A percentile compares a stretch with the other conserved stretches of the same genome.
Conservation (phyloP, 805 yeast species). For the Kodamaea kaohsiungensis region DNA sequence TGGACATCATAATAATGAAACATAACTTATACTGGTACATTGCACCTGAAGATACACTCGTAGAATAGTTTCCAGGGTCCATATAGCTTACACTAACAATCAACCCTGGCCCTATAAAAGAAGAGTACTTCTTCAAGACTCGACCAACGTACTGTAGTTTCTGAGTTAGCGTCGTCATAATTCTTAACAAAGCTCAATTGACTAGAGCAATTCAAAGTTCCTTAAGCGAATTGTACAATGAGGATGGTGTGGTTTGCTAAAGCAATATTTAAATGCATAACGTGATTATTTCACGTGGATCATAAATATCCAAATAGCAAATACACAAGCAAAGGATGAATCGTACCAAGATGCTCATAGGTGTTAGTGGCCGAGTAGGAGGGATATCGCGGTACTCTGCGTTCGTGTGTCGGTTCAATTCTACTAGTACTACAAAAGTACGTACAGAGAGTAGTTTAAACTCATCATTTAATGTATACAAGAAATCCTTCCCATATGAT, state of each 20-base stretch:
- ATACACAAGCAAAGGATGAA: background rate
- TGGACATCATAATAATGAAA: conserved; percentile 74
- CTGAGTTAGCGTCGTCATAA: background rate
- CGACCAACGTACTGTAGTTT: background rate
- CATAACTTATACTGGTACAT: conserved; percentile 70
- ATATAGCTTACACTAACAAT: conserved; percentile 88
- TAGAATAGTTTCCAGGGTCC: conserved; percentile 93
- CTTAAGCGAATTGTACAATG: background rate
- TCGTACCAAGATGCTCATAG: background rate
- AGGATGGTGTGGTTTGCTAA: background rate
- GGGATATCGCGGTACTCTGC: background rate
- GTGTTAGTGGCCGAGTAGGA: background rate
- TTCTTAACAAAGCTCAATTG: background rate
- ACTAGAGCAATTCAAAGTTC: background rate
- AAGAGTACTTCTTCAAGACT: conserved; percentile 52
- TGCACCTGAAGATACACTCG: conserved; percentile 89
- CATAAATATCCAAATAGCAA: background rate
- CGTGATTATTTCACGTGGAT: background rate
- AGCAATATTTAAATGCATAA: no score
- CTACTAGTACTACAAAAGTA: background rate
- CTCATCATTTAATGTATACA: conserved; percentile 13
- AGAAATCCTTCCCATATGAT: conserved; percentile 23
- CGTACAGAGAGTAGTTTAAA: background rate
- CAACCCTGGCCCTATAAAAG: conserved; percentile 85
- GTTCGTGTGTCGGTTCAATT: background rate